A percentile compares a stretch with the other conserved stretches of the same genome.
Conservation (phyloP, 805 yeast species). For the Starmerella ratchasimensis region DNA sequence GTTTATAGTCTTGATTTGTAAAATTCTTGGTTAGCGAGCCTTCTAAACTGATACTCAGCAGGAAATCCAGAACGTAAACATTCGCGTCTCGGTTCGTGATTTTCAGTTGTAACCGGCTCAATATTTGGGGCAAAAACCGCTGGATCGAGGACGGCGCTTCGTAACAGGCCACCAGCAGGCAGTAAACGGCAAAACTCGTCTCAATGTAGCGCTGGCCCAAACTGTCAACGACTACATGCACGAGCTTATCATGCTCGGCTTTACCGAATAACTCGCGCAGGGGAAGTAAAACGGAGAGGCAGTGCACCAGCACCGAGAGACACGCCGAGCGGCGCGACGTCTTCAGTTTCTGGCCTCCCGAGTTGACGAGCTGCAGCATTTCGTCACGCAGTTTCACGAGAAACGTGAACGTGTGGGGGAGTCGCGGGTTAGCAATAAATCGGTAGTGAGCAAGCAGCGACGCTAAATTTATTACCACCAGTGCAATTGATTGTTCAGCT, state of each 20-base stretch:
- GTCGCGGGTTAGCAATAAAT: constrained; percentile 31
- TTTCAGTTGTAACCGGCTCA: constrained; percentile 61
- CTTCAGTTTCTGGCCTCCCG: constrained; percentile 7
- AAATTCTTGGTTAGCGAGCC: constrained; percentile 58
- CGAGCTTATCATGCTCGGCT: constrained; percentile 48
- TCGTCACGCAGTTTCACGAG: constrained; percentile 8
- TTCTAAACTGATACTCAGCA: constrained; percentile 49
- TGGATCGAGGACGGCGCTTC: constrained; percentile 65
- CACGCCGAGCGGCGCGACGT: constrained; percentile 28
- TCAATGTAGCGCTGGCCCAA: constrained; percentile 49
- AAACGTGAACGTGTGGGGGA: not conserved
- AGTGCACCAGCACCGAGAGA: constrained; percentile 34
- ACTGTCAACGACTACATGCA: constrained; percentile 46
- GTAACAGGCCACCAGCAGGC: constrained; percentile 63
- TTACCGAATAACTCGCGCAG: constrained; percentile 40
- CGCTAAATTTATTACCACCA: constrained; percentile 43
- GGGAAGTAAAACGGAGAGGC: constrained; percentile 40
- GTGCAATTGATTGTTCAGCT: constrained; percentile 48
- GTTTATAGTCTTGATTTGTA: constrained; percentile 59
- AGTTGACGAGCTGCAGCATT: constrained; percentile 2
- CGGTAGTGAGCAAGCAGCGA: constrained; percentile 37
- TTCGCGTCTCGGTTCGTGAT: constrained; percentile 56
- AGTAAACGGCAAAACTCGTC: constrained; percentile 64
- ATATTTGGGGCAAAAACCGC: constrained; percentile 50
- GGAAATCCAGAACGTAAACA: constrained; percentile 62